Conservation (phyloP, 495 filamentous ascomycete genomes). For the Hypoxylon rickii region DNA sequence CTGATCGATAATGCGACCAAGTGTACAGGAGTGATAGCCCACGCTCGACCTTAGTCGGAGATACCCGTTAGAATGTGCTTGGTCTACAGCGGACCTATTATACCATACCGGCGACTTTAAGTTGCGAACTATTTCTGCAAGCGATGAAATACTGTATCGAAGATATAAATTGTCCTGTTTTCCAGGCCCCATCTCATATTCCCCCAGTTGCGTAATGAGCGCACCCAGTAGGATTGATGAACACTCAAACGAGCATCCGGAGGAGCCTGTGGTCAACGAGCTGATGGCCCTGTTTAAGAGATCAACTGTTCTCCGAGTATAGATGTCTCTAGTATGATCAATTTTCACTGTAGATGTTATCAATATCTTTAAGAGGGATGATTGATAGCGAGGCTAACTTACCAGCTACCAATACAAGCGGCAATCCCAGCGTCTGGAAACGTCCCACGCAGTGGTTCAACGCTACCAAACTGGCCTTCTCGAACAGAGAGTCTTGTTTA, state of each 20-base stretch:
- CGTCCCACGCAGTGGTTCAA: neutral
- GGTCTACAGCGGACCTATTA: neutral
- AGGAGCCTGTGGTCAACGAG: neutral
- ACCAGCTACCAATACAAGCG: constrained; percentile 9
- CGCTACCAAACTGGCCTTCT: no score
- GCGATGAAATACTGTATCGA: neutral
- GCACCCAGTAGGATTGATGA: constrained; percentile 7
- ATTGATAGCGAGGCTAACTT: neutral
- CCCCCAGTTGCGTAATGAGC: constrained; percentile 7
- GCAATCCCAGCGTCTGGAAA: constrained; percentile 5
- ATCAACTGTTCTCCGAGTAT: neutral
- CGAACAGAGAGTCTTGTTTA: neutral
- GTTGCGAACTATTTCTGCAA: neutral
- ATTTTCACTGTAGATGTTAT: neutral
- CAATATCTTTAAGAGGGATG: neutral
- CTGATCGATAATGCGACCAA: no score
- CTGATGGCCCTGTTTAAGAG: neutral
- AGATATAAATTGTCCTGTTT: neutral
- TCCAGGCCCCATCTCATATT: neutral
- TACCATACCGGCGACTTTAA: constrained; percentile 1
- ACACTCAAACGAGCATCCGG: constrained; percentile 10
- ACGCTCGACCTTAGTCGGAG: neutral
- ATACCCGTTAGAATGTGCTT: neutral
- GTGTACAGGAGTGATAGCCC: neutral
- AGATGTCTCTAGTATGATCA: neutral